These are phyloP conservation scores for Coemansia furcata DNA, from an alignment of 192 early-diverging fungal species.

Conservation along the genomic window DNA sequence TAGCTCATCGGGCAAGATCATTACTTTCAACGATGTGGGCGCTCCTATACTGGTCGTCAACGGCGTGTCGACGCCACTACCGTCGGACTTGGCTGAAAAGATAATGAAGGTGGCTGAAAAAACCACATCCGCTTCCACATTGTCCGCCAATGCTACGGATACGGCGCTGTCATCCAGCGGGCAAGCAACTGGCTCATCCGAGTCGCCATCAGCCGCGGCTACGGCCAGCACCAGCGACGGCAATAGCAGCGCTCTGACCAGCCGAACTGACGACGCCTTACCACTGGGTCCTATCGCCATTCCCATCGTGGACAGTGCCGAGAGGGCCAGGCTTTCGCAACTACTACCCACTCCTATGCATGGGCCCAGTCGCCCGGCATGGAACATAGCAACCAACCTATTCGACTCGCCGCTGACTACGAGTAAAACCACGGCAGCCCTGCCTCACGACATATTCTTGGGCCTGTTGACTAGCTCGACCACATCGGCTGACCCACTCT, in stretches of 20 bases:
- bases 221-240: background rate
- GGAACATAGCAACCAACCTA: constrained; percentile 11
- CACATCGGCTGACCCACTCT: background rate
- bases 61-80: constrained; percentile 30
- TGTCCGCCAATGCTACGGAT: background rate
- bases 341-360: background rate
- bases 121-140: background rate
- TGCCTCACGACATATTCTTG: background rate
- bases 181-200: background rate
- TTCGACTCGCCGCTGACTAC: constrained; percentile 16
- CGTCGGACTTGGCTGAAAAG: constrained; percentile 35
- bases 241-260: background rate
- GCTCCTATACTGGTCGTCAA: constrained; percentile 34
- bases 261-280: constrained; percentile 1
- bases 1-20: constrained; percentile 16
- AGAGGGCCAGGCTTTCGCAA: background rate
- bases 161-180: background rate
- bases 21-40: constrained; percentile 46
- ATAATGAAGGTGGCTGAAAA: constrained; percentile 36
- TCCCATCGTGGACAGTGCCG: constrained; percentile 26
- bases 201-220: background rate
- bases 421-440: background rate
- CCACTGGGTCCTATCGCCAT: constrained; percentile 27
- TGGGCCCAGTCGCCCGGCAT: constrained; percentile 5
- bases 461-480: background rate